Base-by-base conservation (phyloP, 352 stramenopile species). In the Halophytophthora batemanensis region DNA sequence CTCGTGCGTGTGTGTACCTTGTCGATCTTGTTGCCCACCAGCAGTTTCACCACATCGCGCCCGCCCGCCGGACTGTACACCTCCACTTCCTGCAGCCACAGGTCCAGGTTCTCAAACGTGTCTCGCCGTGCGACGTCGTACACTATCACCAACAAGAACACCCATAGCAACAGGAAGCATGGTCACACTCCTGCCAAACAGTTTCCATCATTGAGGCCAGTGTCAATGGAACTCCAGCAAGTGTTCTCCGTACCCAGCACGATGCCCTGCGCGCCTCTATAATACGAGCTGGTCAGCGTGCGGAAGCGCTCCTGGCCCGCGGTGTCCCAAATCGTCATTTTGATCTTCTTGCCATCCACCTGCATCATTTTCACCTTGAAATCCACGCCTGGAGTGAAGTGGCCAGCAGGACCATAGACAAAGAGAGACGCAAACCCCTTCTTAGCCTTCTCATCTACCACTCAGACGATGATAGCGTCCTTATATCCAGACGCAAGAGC, bases 361-460 rank as follows among this genome's bases (percentile, higher is more conserved):
- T 98, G 87, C 65, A 98, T 88, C 75, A 98, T 96, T 69, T 99
- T 98, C 25, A 98, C 95, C 77, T 99, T 98, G 66, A 98, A 98
- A 55, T 98, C 96, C 38, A 97, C 89, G 50, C 86, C 86, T 87
- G 35, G 18, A 21, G 36, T 22, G 41, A 41, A 13, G 40, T 44
- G 39, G 35, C 60, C 25, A 37, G 40, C 6, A 13, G n/a, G n/a
- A 12, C 15, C 23, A 38, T 19, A 23, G 13, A 40, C 7, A 42
- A 46, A 29, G 3, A 55, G 19, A 45, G 36, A 18, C 8, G 21
- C 53, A 50, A 23, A 6, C 14, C 17, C 40, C 41, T 41, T 33
- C 39, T 36, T 21, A 28, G n/a, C n/a, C 35, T 50, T 17, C 35
- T 61, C 67, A 35, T 63, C 73, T 52, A 58, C 52, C 34, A 70